Conservation (phyloP, 2,329 filamentous ascomycete genomes). For the Botrytis galanthina region DNA sequence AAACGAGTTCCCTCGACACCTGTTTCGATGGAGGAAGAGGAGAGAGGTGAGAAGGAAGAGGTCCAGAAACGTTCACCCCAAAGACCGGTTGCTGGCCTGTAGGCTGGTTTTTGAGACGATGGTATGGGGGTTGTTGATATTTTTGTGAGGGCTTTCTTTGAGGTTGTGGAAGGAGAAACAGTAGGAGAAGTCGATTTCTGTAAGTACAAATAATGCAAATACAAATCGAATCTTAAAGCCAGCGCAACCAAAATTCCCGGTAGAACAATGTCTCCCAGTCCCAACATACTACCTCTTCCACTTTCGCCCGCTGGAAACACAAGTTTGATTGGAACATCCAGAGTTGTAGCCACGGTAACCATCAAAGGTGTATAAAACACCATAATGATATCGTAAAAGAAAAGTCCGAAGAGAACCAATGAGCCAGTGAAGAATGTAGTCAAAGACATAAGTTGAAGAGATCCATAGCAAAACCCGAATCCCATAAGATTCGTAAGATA, state of each 20-base stretch:
- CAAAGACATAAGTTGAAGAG: conserved; percentile 80
- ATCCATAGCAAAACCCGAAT: conserved; percentile 80
- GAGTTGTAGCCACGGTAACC: conserved; percentile 80
- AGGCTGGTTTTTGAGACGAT: conserved; percentile 43
- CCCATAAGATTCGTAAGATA: conserved; percentile 79
- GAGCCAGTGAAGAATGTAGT: conserved; percentile 83
- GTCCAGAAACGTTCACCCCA: conserved; percentile 90
- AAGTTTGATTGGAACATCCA: conserved; percentile 92
- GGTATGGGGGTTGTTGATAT: conserved; percentile 38
- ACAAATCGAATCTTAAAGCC: conserved; percentile 87
- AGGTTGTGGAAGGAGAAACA: conserved; percentile 3
- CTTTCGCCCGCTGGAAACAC: conserved; percentile 56
- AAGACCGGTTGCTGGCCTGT: conserved; percentile 61
- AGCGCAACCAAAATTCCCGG: conserved; percentile 88
- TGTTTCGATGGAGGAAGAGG: background rate
- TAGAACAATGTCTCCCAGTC: conserved; percentile 89
- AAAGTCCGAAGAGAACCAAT: conserved; percentile 73
- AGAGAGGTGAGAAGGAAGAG: background rate
- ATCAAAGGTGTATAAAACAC: conserved; percentile 86
- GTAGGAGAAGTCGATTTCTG: conserved; percentile 44
- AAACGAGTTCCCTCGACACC: conserved; percentile 50
- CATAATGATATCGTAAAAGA: conserved; percentile 94
- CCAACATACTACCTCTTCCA: conserved; percentile 76
- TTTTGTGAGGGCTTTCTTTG: background rate
- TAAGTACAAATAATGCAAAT: conserved; percentile 73